Base-by-base conservation (phyloP, 345 rosid species). In the Linum lewisii region DNA sequence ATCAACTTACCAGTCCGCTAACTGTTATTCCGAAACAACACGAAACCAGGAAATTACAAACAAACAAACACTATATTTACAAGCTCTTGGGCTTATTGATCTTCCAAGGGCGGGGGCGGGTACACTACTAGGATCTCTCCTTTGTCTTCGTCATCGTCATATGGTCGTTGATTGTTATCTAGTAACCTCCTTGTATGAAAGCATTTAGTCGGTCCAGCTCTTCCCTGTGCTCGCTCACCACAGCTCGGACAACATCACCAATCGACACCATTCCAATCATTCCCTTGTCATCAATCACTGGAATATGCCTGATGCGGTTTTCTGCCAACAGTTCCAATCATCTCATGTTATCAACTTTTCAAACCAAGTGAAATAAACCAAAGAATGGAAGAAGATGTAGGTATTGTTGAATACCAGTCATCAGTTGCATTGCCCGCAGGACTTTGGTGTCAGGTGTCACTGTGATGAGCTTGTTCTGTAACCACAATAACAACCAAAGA, bases 171-270 rank as follows among this genome's bases (percentile, higher is more conserved):
- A 29, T 29, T 1, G 34, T 29, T 29, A 29, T 29, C 34, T 83
- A 88, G 80, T 93, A 93, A 61, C 97, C 97, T 60, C 99, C 99
- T 63, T 88, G 99, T 23, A 93, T 93, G 69, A 21, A 93, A 6
- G 91, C 97, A 61, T 83, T 93, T 71, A 93, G 63, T 68, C 99
- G 93, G 73, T 93, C 65, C 73, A 93, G 63, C 86, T 93, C 97
- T 70, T 83, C 94, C 11, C 95, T 68, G 64, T 93, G 95, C 81
- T 93, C 97, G 11, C 62, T 76, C 72, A 93, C 97, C 68, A 93
- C 99, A 5, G 99, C 99, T 60, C 97, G 99, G 19, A 93, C 98
- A 55, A 93, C 99, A 67, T 93, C 99, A 76, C 97, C 99, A 10
- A 93, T 86, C 50, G 99, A 93, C 57, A 93, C 94, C 99, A 93